Base-by-base conservation (phyloP, 2,329 filamentous ascomycete genomes). In the Hypoxylon sp. region DNA sequence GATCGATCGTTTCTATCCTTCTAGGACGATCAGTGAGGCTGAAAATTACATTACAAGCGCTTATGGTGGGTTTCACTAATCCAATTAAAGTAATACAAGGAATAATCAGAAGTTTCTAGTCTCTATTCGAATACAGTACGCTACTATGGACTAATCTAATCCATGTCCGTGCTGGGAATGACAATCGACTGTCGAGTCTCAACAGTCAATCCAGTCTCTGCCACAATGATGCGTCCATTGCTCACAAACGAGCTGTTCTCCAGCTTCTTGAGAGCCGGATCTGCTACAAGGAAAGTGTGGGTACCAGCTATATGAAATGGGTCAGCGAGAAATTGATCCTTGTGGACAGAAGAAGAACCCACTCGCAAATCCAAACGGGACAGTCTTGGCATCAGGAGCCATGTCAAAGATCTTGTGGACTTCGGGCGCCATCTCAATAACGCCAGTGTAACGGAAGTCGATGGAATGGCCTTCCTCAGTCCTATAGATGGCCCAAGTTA, bases 381-480 rank as follows among this genome's bases (percentile, higher is more conserved):
- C 57, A 14, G 57, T 68, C 19, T 53, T 57, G 39, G 52, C 57
- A 29, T 62, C 65, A 47, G 43, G 14, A 52, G 66, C 43, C 43
- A 21, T 34, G 48, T 32, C n/a, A 57, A 68, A 34, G 61, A 39
- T 47, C 61, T 65, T 30, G 32, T 34, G 25, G 43, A 48, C 46
- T 12, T 58, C 51, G 5, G 50, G 45, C 9, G 43, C 47, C 53
- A 68, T 56, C 16, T 41, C 37, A 41, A 41, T 41, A 21, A 41
- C 37, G n/a, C 54, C 57, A 16, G 65, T 54, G 46, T 52, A 50
- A 23, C 48, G 57, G 27, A 59, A 43, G 37, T 68, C 63, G 21
- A 66, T 68, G 16, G 25, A 46, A 12, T 63, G 54, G 14, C 62
- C 63, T 19, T 63, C 54, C 27, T 66, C 63, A 16, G 58, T 66